Percentiles rank a stretch among this genome's conserved stretches.
These are phyloP conservation scores for Vitis rupestris DNA, from an alignment of 164 flowering plant genomes.

Conservation along the genomic window DNA sequence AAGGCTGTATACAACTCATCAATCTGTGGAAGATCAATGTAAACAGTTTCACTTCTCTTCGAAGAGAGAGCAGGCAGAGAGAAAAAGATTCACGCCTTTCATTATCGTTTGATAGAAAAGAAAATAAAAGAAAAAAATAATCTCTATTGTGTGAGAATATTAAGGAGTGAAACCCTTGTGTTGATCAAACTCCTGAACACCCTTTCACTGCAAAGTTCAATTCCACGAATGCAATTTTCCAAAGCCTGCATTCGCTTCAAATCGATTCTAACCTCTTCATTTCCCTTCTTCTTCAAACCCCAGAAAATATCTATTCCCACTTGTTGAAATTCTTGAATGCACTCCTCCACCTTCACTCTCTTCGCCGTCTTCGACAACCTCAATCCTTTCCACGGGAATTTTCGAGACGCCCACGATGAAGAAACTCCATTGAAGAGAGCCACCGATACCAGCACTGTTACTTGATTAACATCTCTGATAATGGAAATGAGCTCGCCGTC, in stretches of 20 bases:
- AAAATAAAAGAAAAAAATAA: too few species aligned
- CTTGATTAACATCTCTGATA: conserved; percentile 37
- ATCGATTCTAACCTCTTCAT: conserved; percentile 45
- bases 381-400: conserved; percentile 29
- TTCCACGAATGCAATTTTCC: conserved; percentile 48
- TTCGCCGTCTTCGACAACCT: conserved; percentile 28
- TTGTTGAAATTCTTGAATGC: conserved; percentile 44
- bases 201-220: conserved; percentile 52
- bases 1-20: too few species aligned
- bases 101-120: background rate
- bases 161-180: conserved; percentile 73
- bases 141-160: conserved; percentile 51
- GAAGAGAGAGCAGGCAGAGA: too few species aligned
- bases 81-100: background rate
- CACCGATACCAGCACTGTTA: conserved; percentile 38
- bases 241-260: conserved; percentile 43
- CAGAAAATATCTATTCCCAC: conserved; percentile 29
- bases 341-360: conserved; percentile 20
- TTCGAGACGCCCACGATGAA: conserved; percentile 12
- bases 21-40: too few species aligned
- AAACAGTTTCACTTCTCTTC: too few species aligned
- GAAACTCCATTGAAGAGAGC: conserved; percentile 41
- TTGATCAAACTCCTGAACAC: conserved; percentile 67
- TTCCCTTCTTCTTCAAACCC: conserved; percentile 39
- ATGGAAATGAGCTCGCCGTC: conserved; percentile 36